Evolutionary conservation across 305 asterid genomes (phyloP).

Genomic region (Salvia sclarea): DNA sequence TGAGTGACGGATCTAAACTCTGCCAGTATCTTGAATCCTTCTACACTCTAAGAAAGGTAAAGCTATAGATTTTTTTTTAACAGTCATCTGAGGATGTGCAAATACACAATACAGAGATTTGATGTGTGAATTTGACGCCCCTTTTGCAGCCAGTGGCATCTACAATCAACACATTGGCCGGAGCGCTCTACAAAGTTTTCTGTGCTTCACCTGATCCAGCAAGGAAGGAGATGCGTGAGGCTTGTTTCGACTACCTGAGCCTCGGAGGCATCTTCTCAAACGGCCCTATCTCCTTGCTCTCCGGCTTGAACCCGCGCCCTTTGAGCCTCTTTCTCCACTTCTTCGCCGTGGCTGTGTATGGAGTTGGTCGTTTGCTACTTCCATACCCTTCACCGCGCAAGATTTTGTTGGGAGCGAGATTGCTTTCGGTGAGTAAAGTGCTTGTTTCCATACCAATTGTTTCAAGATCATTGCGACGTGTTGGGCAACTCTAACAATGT

Average conservation of each 20-base stretch:
- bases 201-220: conserved; percentile 80
- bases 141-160: conserved; percentile 77
- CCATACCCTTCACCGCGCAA: conserved; percentile 67
- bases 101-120: neutral
- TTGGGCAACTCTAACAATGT: neutral
- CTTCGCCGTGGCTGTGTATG: conserved; percentile 72
- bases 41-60: conserved; percentile 71
- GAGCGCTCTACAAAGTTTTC: conserved; percentile 70
- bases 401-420: conserved; percentile 57
- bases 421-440: conserved; percentile 53
- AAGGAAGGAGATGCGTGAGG: conserved; percentile 70
- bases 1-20: conserved; percentile 48
- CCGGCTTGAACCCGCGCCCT: conserved; percentile 75
- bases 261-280: conserved; percentile 66
- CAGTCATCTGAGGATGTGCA: too few relatives aligned
- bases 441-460: neutral
- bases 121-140: conserved; percentile 1
- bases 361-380: conserved; percentile 63
- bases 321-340: conserved; percentile 70
- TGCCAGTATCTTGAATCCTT: conserved; percentile 75
- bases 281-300: conserved; percentile 63
- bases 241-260: conserved; percentile 69
- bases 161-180: conserved; percentile 77
- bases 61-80: neutral
- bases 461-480: neutral